Conservation (phyloP, 495 filamentous ascomycete species). For the Usnea hakonensis region DNA sequence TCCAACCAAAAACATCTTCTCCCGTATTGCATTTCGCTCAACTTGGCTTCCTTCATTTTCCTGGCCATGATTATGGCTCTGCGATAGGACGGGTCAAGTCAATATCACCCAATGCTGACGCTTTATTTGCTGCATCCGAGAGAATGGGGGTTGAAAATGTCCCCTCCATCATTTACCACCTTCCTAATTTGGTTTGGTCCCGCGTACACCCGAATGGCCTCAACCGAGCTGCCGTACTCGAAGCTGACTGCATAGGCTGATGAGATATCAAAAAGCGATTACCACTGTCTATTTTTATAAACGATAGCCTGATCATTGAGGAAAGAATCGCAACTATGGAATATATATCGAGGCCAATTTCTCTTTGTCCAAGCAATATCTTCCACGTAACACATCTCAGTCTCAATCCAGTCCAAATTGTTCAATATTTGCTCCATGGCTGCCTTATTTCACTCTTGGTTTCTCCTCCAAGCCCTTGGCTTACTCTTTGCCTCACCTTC, state of each 20-base stretch:
- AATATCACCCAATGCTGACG: too few species aligned
- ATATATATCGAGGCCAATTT: not conserved
- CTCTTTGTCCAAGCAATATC: not conserved
- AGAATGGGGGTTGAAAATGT: too few species aligned
- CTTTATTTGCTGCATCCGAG: too few species aligned
- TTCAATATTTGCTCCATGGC: not conserved
- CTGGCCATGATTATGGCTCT: too few species aligned
- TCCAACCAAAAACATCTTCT: too few species aligned
- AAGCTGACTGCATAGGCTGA: conserved; percentile 4
- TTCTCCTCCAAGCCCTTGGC: not conserved
- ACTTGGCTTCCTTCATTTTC: too few species aligned
- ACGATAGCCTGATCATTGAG: not conserved
- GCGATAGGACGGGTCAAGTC: too few species aligned
- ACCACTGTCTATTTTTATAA: not conserved
- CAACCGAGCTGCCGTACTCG: not conserved
- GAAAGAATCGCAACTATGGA: not conserved
- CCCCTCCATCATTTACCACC: too few species aligned
- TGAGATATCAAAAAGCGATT: too few species aligned
- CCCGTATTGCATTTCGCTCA: too few species aligned
- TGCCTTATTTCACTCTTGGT: not conserved
- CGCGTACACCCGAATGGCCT: not conserved
- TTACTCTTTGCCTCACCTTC: not conserved
- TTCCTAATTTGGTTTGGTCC: not conserved
- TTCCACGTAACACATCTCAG: not conserved
- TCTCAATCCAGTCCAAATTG: not conserved